Conservation (phyloP, 371 early-diverging fungal species). For the Mucor lusitanicus region DNA sequence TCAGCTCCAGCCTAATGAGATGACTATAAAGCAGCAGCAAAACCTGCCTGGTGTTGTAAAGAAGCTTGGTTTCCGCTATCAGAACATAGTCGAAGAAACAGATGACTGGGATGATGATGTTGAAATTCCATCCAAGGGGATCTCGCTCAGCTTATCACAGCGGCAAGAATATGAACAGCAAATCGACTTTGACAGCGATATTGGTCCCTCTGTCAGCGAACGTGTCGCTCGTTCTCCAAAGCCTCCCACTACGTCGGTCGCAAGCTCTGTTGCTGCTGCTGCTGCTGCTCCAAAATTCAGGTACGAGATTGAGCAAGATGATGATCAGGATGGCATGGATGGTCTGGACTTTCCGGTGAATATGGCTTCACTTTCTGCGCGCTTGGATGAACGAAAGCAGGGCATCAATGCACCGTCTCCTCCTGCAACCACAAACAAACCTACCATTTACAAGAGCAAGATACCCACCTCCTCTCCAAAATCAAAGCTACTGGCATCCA, state of each 20-base stretch:
- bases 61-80: constrained; percentile 10
- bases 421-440: background rate
- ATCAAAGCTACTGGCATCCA: background rate
- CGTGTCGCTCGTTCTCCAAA: background rate
- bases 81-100: constrained; percentile 14
- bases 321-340: constrained; percentile 21
- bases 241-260: background rate
- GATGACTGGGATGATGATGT: constrained; percentile 38
- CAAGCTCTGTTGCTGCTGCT: background rate
- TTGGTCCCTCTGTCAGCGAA: constrained; percentile 12
- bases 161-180: background rate
- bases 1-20: background rate
- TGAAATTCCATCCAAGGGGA: constrained; percentile 9
- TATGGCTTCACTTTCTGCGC: constrained; percentile 8
- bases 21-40: background rate
- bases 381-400: constrained; percentile 8
- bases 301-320: constrained; percentile 7
- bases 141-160: background rate
- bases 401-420: background rate
- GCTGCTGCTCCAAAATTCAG: background rate
- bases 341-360: constrained; percentile 34
- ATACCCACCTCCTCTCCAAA: background rate
- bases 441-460: background rate
- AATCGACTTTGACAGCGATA: background rate
- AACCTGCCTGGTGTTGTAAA: constrained; percentile 19